Conservation (phyloP, 768 basidiomycete genomes). For the Fomitopsis pulvina region DNA sequence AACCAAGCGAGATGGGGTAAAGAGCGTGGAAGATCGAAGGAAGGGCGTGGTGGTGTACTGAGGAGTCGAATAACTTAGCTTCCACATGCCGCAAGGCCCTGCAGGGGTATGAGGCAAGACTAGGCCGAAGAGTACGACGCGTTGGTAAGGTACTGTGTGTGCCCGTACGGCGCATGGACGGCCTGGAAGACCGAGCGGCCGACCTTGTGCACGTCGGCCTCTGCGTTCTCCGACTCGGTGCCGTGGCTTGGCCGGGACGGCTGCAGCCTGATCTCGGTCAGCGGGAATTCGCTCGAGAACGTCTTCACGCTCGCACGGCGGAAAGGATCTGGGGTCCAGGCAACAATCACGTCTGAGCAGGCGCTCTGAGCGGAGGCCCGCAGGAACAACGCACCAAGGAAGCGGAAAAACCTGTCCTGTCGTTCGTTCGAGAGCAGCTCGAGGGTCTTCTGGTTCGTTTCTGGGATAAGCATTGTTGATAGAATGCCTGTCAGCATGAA, state of each 20-base stretch:
- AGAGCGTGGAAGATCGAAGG: too few relatives aligned
- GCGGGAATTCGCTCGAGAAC: neutral
- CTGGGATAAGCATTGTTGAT: constrained; percentile 36
- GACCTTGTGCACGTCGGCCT: too few relatives aligned
- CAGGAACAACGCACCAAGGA: neutral
- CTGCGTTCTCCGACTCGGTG: too few relatives aligned
- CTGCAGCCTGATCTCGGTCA: neutral
- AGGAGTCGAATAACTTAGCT: too few relatives aligned
- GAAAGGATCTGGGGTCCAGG: neutral
- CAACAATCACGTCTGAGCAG: neutral
- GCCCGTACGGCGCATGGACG: too few relatives aligned
- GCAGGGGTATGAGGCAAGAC: too few relatives aligned
- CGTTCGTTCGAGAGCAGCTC: constrained; percentile 28
- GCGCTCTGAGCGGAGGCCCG: neutral
- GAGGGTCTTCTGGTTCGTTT: constrained; percentile 32
- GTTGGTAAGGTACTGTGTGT: too few relatives aligned
- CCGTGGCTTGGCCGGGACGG: neutral
- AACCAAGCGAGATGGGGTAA: too few relatives aligned
- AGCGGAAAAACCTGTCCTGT: neutral
- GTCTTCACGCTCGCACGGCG: neutral
- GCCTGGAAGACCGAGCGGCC: too few relatives aligned
- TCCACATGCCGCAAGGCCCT: too few relatives aligned
- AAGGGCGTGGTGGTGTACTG: too few relatives aligned
- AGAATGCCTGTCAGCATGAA: constrained; percentile 39
- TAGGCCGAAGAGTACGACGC: too few relatives aligned